These are phyloP conservation scores for Malus hybrid DNA, from an alignment of 331 rosid species.

Conservation along the genomic window DNA sequence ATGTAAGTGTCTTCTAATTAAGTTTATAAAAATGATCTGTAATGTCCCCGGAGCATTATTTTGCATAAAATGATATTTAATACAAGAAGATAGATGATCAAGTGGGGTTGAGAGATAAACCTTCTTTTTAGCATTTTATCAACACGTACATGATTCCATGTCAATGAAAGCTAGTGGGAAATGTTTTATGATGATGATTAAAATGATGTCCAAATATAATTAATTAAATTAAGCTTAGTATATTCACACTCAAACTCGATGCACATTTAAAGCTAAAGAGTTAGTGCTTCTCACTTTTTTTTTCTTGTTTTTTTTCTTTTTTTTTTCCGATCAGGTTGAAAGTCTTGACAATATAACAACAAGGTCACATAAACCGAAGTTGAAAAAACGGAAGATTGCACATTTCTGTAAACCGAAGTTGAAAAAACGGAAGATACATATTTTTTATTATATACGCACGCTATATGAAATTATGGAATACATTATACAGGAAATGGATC, in stretches of 20 bases:
- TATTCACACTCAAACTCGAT: not conserved
- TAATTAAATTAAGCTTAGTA: too few species aligned
- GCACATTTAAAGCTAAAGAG: too few species aligned
- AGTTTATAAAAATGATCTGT: not conserved
- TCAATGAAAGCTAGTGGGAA: not conserved
- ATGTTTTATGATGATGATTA: not conserved
- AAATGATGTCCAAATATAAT: not conserved
- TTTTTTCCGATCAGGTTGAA: too few species aligned
- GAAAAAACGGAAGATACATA: not conserved
- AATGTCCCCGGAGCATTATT: not conserved
- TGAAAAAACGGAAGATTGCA: too few species aligned
- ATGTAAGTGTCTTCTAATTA: not conserved
- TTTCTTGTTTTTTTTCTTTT: too few species aligned
- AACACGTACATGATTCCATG: not conserved
- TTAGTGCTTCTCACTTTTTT: too few species aligned
- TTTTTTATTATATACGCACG: not conserved
- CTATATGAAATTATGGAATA: not conserved
- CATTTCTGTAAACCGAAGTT: too few species aligned
- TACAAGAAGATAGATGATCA: not conserved
- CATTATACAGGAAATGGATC: not conserved
- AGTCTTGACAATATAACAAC: too few species aligned
- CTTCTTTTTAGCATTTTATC: not conserved
- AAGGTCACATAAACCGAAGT: too few species aligned
- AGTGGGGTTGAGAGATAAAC: slow-evolving; percentile 5
- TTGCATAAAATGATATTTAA: not conserved